phyloP scores from a whole-genome alignment of 176 grass and related monocot genomes.

The Rhipidocladum racemiflorum region DNA sequence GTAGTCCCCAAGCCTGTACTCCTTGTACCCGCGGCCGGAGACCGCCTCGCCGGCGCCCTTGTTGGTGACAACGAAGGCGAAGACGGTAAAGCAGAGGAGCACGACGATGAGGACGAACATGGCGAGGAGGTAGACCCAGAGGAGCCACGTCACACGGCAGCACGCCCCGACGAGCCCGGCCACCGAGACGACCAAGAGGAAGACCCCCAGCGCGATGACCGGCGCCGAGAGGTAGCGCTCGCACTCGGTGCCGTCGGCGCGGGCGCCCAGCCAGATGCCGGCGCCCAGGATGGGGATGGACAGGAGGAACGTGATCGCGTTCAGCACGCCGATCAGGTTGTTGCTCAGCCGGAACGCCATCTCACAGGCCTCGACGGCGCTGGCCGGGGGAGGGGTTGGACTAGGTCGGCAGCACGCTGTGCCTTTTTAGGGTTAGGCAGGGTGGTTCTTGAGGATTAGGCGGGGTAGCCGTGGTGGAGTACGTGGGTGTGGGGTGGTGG shows the following conservation, averaged over 20 bases:
- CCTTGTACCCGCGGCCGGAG: slow-evolving; percentile 59
- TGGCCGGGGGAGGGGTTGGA: not conserved
- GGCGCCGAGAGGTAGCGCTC: slow-evolving; percentile 67
- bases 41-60: slow-evolving; percentile 65
- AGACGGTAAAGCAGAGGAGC: slow-evolving; percentile 64
- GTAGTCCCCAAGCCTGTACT: slow-evolving; percentile 90
- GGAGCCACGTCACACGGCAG: slow-evolving; percentile 74
- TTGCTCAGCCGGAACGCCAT: slow-evolving; percentile 90
- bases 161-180: slow-evolving; percentile 77
- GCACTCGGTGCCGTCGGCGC: slow-evolving; percentile 70
- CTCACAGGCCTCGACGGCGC: not conserved
- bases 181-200: slow-evolving; percentile 72
- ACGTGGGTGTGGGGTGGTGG: not conserved
- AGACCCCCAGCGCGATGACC: slow-evolving; percentile 51
- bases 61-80: slow-evolving; percentile 86
- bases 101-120: slow-evolving; percentile 90
- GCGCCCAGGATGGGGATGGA: slow-evolving; percentile 71
- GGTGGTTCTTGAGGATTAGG: not conserved
- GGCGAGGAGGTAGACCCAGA: slow-evolving; percentile 85
- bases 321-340: slow-evolving; percentile 78
- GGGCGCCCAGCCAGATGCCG: slow-evolving; percentile 70
- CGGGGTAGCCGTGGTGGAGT: not conserved
- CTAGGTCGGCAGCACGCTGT: no score
- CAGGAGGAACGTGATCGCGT: slow-evolving; percentile 71
- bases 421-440: not conserved